phyloP scores from a whole-genome alignment of 805 yeast genomes.

The Saccharomyces eubayanus region DNA sequence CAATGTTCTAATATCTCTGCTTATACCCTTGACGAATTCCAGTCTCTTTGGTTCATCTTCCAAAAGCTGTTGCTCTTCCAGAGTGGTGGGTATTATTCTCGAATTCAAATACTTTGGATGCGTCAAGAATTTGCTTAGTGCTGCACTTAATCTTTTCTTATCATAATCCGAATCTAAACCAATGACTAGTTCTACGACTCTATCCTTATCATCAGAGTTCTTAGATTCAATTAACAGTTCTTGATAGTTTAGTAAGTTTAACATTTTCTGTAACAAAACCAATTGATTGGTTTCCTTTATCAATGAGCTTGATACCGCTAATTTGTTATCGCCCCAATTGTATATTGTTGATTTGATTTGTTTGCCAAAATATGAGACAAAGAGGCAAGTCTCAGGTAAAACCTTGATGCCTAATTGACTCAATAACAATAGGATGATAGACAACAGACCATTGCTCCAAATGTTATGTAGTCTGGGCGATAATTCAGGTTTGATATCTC shows the following conservation, averaged over 20 bases:
- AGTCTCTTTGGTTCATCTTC: slow-evolving; percentile 40
- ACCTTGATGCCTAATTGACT: slow-evolving; percentile 56
- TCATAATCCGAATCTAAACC: slow-evolving; percentile 57
- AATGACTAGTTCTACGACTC: slow-evolving; percentile 35
- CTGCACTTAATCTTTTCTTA: slow-evolving; percentile 49
- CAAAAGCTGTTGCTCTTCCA: slow-evolving; percentile 54
- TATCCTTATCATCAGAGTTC: slow-evolving; percentile 11
- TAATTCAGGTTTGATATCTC: slow-evolving; percentile 45
- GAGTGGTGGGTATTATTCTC: slow-evolving; percentile 52
- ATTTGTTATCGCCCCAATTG: slow-evolving; percentile 50
- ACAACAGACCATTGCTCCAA: slow-evolving; percentile 82
- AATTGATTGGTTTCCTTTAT: slow-evolving; percentile 65
- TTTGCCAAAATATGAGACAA: slow-evolving; percentile 51
- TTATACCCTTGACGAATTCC: slow-evolving; percentile 39
- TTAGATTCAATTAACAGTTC: slow-evolving; percentile 34
- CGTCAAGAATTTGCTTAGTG: slow-evolving; percentile 63
- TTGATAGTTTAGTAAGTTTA: slow-evolving; percentile 46
- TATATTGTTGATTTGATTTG: slow-evolving; percentile 58
- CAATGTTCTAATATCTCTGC: slow-evolving; percentile 45
- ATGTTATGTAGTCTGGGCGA: slow-evolving; percentile 56
- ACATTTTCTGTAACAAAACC: slow-evolving; percentile 50
- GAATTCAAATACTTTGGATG: slow-evolving; percentile 81
- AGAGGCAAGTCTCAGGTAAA: slow-evolving; percentile 56
- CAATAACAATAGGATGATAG: slow-evolving; percentile 53
- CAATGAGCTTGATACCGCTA: slow-evolving; percentile 40